A percentile compares a stretch with the other conserved stretches of the same genome.
phyloP scores from a whole-genome alignment of 75 land plant genomes.

The Pinus taeda region DNA sequence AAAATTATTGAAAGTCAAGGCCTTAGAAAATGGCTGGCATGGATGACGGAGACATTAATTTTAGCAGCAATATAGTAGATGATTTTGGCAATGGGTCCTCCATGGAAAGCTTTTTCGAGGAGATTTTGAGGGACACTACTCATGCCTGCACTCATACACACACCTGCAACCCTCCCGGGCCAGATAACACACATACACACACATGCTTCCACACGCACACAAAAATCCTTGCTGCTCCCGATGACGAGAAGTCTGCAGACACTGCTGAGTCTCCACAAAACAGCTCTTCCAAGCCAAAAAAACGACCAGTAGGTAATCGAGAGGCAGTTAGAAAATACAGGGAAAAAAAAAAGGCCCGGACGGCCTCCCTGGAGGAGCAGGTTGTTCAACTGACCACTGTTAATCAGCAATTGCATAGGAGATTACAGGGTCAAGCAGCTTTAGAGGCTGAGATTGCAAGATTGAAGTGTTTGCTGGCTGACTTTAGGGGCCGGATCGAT shows the following conservation, averaged over 20 bases:
- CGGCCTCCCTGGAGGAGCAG: conserved; percentile 89
- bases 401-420: conserved; percentile 82
- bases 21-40: conserved; percentile 1
- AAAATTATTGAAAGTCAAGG: background rate
- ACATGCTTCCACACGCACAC: conserved; percentile 97
- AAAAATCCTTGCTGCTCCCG: conserved; percentile 65
- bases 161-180: conserved; percentile 93
- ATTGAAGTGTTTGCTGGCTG: conserved; percentile 74
- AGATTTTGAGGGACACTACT: conserved; percentile 50
- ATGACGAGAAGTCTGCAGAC: conserved; percentile 31
- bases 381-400: conserved; percentile 52
- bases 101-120: conserved; percentile 73
- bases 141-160: conserved; percentile 96
- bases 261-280: conserved; percentile 47
- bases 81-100: conserved; percentile 41
- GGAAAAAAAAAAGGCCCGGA: conserved; percentile 92
- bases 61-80: conserved; percentile 26
- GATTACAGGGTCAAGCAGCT: conserved; percentile 70
- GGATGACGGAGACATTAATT: conserved; percentile 88
- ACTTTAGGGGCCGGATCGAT: conserved; percentile 85
- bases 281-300: conserved; percentile 37
- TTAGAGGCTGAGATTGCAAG: conserved; percentile 80
- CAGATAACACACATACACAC: conserved; percentile 88
- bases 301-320: conserved; percentile 81
- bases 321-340: conserved; percentile 96